These are phyloP conservation scores for Hevea brasiliensis DNA, from an alignment of 345 rosid species.

Conservation along the genomic window DNA sequence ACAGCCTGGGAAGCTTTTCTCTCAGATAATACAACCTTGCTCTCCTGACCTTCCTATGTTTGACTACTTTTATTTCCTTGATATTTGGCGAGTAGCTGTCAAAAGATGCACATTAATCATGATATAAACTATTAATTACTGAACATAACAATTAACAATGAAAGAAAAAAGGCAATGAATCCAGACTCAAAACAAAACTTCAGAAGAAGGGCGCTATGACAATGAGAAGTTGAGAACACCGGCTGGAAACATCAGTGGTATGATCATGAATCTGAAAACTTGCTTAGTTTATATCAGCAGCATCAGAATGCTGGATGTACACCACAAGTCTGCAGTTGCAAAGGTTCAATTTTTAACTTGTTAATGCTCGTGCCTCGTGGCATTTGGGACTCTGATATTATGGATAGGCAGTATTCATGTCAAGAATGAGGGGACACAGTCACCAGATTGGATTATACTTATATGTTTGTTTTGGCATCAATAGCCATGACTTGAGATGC, in stretches of 20 bases:
- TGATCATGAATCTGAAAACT: not conserved
- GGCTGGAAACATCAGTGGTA: not conserved
- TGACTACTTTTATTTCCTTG: conserved; percentile 67
- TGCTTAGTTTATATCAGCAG: not conserved
- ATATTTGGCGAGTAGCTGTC: conserved; percentile 76
- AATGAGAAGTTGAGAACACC: not conserved
- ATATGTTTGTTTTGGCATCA: not conserved
- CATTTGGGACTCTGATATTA: not conserved
- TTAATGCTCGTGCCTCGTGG: not conserved
- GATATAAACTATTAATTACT: not conserved
- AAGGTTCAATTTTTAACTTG: not conserved
- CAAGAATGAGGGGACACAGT: not conserved
- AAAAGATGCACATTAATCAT: conserved; percentile 4
- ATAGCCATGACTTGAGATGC: not conserved
- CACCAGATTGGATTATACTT: not conserved
- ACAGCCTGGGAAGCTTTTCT: conserved; percentile 88
- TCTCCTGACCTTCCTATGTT: conserved; percentile 79
- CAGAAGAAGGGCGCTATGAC: not conserved
- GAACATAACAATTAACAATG: not conserved
- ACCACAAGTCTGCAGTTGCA: not conserved
- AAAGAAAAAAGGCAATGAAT: not conserved
- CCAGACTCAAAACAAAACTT: not conserved
- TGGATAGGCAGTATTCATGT: not conserved
- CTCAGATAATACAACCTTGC: conserved; percentile 82
- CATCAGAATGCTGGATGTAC: not conserved